Conservation (phyloP, 2,329 filamentous ascomycete genomes). For the Shiraia bambusicola region DNA sequence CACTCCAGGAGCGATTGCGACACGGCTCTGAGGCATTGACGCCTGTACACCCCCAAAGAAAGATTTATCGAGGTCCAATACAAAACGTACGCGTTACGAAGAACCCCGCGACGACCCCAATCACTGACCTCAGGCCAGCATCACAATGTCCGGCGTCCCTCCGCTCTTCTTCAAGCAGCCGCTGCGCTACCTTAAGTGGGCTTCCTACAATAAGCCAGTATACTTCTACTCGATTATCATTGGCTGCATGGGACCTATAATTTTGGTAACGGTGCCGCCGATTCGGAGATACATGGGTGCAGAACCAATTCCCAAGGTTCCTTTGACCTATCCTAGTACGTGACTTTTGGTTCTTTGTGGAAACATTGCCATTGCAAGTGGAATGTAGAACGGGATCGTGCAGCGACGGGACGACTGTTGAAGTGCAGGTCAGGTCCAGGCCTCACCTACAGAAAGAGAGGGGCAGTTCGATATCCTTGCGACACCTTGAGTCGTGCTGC, state of each 20-base stretch:
- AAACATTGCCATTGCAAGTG: neutral
- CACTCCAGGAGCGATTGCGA: conserved; percentile 7
- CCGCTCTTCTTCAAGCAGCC: conserved; percentile 78
- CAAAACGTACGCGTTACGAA: neutral
- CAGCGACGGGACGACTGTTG: too few species aligned
- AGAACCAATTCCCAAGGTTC: conserved; percentile 65
- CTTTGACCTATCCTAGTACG: conserved; percentile 91
- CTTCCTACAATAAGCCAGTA: conserved; percentile 82
- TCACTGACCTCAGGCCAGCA: conserved; percentile 6
- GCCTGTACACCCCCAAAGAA: conserved; percentile 5
- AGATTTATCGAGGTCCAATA: neutral
- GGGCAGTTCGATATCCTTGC: too few species aligned
- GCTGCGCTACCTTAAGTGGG: conserved; percentile 83
- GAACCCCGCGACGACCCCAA: neutral
- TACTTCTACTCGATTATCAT: conserved; percentile 85
- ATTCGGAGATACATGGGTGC: conserved; percentile 73
- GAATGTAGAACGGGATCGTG: neutral
- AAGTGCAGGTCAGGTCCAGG: too few species aligned
- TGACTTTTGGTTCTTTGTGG: conserved; percentile 19
- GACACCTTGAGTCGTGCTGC: too few species aligned
- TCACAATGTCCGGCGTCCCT: conserved; percentile 59
- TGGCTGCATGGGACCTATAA: conserved; percentile 70
- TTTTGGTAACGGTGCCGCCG: conserved; percentile 71
- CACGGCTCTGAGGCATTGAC: conserved; percentile 24
- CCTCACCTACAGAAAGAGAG: neutral